Percentiles rank a stretch among this genome's conserved stretches.
These are phyloP conservation scores for Yamadazyma atmosphaerica DNA, from an alignment of 1,139 yeast species.

Conservation along the genomic window DNA sequence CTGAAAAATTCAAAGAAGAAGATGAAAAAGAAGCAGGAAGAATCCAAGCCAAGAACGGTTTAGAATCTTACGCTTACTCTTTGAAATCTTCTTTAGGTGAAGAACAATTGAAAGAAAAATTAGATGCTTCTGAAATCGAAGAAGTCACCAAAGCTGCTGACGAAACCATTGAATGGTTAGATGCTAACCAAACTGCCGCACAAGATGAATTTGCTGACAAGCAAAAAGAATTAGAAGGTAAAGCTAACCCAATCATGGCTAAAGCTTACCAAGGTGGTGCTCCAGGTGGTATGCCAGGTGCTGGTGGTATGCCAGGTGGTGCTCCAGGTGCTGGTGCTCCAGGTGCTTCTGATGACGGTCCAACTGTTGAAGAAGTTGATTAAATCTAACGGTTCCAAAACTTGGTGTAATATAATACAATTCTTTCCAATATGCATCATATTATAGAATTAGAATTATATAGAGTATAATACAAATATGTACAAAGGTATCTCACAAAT, in stretches of 20 bases:
- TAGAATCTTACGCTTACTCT: slow-evolving; percentile 89
- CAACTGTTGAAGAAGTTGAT: slow-evolving; percentile 94
- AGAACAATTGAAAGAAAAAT: slow-evolving; percentile 79
- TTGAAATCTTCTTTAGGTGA: slow-evolving; percentile 81
- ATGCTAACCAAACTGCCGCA: slow-evolving; percentile 82
- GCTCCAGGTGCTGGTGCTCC: slow-evolving; percentile 60
- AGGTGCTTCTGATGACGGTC: slow-evolving; percentile 71
- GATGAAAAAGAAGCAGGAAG: slow-evolving; percentile 49
- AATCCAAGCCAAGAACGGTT: slow-evolving; percentile 74
- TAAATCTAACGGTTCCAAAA: slow-evolving; percentile 32
- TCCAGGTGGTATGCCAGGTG: slow-evolving; percentile 23
- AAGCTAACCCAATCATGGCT: slow-evolving; percentile 92
- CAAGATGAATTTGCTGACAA: slow-evolving; percentile 84
- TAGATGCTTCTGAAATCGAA: slow-evolving; percentile 76
- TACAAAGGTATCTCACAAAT: background rate
- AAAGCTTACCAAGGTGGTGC: slow-evolving; percentile 84
- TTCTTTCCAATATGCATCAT: slow-evolving; percentile 1
- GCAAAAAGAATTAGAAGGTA: slow-evolving; percentile 91
- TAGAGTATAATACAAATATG: slow-evolving; percentile 1
- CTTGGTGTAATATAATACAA: slow-evolving; percentile 1
- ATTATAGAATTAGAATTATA: slow-evolving; percentile 3
- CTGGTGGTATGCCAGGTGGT: slow-evolving; percentile 48
- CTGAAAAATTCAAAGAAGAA: slow-evolving; percentile 52
- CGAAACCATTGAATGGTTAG: slow-evolving; percentile 86
- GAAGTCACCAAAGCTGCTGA: slow-evolving; percentile 81